These are phyloP conservation scores for Eutypella sp. DNA, from an alignment of 2,329 filamentous ascomycete species.

Conservation along the genomic window DNA sequence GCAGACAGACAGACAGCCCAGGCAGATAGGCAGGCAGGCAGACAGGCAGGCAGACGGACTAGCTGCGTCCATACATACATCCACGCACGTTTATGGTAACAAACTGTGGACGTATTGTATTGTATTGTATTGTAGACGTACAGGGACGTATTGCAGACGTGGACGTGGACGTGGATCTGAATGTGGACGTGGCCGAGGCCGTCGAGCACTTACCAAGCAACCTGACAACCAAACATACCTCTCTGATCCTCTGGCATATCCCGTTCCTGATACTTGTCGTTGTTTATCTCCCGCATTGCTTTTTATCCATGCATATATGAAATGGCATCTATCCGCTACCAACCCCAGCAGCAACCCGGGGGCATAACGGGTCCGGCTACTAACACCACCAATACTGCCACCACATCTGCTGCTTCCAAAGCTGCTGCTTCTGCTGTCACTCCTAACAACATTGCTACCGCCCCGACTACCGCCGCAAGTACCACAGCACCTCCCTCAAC, in stretches of 20 bases:
- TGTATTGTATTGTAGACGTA: too few relatives aligned
- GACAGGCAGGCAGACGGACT: not conserved
- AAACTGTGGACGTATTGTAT: too few relatives aligned
- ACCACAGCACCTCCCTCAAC: conserved; percentile 11
- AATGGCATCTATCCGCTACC: conserved; percentile 8
- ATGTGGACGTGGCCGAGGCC: too few relatives aligned
- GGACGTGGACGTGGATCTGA: not conserved
- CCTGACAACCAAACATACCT: conserved; percentile 2
- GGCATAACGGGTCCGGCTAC: conserved; percentile 4
- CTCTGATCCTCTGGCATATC: conserved; percentile 1
- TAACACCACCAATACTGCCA: conserved; percentile 5
- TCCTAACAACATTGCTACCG: too few relatives aligned
- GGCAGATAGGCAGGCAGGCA: too few relatives aligned
- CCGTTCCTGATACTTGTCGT: not conserved
- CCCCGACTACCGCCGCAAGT: not conserved
- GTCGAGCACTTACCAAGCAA: too few relatives aligned
- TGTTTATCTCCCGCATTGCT: not conserved
- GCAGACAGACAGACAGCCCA: too few relatives aligned
- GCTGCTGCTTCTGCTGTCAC: conserved; percentile 1
- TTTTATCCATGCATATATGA: conserved; percentile 13
- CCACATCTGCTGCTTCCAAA: not conserved
- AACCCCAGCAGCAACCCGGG: conserved; percentile 6
- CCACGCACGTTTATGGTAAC: not conserved
- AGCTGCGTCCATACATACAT: not conserved
- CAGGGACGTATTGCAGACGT: too few relatives aligned